Evolutionary conservation across 176 grass and related monocot species (phyloP).

Genomic region (Tillandsia leiboldiana): DNA sequence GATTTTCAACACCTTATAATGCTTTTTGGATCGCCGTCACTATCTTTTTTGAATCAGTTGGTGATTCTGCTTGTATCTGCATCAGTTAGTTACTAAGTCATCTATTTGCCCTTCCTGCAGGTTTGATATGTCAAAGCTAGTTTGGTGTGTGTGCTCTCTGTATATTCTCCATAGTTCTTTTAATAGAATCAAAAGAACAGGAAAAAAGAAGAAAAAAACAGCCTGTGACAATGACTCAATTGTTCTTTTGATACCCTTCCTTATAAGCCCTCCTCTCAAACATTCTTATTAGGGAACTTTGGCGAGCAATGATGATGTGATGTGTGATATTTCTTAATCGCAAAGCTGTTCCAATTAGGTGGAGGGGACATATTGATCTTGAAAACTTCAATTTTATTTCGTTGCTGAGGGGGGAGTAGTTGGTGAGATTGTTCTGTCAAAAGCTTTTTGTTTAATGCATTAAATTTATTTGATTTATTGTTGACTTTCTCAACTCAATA

Average conservation of each 20-base stretch:
- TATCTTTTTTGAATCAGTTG: not conserved
- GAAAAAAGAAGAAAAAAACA: not conserved
- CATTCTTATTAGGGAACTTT: not conserved
- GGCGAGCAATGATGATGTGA: not conserved
- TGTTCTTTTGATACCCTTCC: not conserved
- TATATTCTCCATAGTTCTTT: slow-evolving; percentile 7
- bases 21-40: not conserved
- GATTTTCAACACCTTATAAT: not conserved
- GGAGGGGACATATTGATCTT: not conserved
- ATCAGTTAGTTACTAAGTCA: slow-evolving; percentile 32
- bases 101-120: slow-evolving; percentile 94
- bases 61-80: slow-evolving; percentile 13
- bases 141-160: slow-evolving; percentile 38
- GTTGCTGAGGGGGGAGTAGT: too few relatives aligned
- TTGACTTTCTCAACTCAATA: too few relatives aligned
- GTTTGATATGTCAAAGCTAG: slow-evolving; percentile 75
- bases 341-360: not conserved
- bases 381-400: not conserved
- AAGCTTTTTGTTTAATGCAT: too few relatives aligned
- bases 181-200: not conserved
- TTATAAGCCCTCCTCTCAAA: not conserved
- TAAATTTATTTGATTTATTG: too few relatives aligned
- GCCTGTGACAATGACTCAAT: not conserved
- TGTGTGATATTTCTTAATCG: not conserved
- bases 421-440: too few relatives aligned